These are phyloP conservation scores for Osmanthus fragrans DNA, from an alignment of 257 asterid genomes.

Conservation along the genomic window DNA sequence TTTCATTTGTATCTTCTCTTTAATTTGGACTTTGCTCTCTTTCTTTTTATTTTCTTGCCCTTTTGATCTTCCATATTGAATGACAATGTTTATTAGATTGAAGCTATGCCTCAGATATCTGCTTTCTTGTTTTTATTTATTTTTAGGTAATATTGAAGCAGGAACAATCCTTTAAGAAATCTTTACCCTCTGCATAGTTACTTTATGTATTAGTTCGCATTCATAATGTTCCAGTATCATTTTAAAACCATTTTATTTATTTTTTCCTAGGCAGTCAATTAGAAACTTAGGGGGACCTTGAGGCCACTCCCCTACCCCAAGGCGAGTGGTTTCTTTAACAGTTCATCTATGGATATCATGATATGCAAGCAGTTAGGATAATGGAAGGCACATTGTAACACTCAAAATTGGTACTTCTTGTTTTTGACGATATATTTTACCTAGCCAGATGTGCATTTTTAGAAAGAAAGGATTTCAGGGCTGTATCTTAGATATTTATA, in stretches of 20 bases:
- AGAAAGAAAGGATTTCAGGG: not conserved
- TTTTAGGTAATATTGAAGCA: not conserved
- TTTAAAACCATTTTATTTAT: no score
- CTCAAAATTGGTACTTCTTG: not conserved
- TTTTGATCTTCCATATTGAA: not conserved
- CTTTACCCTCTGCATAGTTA: not conserved
- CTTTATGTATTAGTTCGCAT: not conserved
- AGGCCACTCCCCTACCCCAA: not conserved
- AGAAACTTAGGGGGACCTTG: no score
- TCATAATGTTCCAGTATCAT: not conserved
- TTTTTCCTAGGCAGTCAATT: no score
- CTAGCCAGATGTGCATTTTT: conserved; percentile 8
- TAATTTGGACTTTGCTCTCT: not conserved
- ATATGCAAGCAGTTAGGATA: not conserved
- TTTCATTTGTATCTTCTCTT: not conserved
- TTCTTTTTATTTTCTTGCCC: not conserved
- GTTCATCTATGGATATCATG: not conserved
- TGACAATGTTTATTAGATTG: not conserved
- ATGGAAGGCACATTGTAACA: not conserved
- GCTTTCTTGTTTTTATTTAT: no score
- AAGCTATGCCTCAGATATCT: no score
- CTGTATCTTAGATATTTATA: conserved; percentile 4
- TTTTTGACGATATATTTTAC: conserved; percentile 5
- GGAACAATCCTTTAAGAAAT: not conserved
- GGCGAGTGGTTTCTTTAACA: not conserved